These are phyloP conservation scores for Pharus latifolius DNA, from an alignment of 176 grass and related monocot genomes.

Conservation along the genomic window DNA sequence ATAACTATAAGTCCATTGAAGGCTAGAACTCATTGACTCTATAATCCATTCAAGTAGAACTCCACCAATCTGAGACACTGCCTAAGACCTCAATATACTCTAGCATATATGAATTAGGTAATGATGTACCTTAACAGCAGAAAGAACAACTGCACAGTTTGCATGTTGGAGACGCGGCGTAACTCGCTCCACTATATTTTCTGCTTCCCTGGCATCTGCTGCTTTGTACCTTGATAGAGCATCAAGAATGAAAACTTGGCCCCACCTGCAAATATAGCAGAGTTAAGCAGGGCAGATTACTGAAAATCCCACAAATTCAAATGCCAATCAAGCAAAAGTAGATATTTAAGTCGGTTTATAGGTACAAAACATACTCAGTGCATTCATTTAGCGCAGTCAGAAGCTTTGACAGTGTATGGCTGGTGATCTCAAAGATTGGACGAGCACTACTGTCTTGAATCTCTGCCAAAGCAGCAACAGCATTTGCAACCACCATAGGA, in stretches of 20 bases:
- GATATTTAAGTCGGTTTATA: not conserved
- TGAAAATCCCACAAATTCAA: not conserved
- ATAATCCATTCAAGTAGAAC: not conserved
- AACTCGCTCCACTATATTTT: slow-evolving; percentile 89
- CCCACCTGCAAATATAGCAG: slow-evolving; percentile 56
- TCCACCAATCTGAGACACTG: not conserved
- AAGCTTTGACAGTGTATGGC: slow-evolving; percentile 94
- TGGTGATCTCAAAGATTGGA: slow-evolving; percentile 91
- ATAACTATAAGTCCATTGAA: not conserved
- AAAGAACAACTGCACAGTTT: slow-evolving; percentile 98
- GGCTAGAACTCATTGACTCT: not conserved
- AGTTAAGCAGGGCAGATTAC: not conserved
- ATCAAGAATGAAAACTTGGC: slow-evolving; percentile 99
- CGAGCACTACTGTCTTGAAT: slow-evolving; percentile 77
- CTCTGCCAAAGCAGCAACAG: slow-evolving; percentile 95
- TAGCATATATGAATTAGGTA: slow-evolving; percentile 1
- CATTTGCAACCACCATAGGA: slow-evolving; percentile 99
- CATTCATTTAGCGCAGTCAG: slow-evolving; percentile 98
- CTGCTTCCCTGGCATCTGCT: slow-evolving; percentile 80
- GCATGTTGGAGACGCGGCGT: slow-evolving; percentile 98
- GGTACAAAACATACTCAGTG: slow-evolving; percentile 65
- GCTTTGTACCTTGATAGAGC: slow-evolving; percentile 83
- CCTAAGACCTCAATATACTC: not conserved
- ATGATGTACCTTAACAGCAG: slow-evolving; percentile 82
- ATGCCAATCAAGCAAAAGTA: slow-evolving; percentile 4